These are phyloP conservation scores for Pythium aquatile DNA, from an alignment of 352 stramenopile species.

Conservation along the genomic window DNA sequence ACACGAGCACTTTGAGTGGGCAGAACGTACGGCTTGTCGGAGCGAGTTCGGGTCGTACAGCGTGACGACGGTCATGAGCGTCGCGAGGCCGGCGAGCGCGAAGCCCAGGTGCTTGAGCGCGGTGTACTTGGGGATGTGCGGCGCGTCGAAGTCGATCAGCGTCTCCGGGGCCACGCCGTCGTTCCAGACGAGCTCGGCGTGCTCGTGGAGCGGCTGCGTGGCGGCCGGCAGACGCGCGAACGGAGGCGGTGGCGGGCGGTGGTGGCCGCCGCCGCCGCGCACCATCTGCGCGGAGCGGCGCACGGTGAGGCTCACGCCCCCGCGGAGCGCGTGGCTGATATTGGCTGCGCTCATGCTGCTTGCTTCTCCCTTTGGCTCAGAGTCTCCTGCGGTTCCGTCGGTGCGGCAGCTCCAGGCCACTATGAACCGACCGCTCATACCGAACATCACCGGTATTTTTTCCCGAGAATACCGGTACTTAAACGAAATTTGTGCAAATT, in stretches of 20 bases:
- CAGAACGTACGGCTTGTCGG: conserved; percentile 63
- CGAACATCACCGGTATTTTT: conserved; percentile 10
- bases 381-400: conserved; percentile 25
- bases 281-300: conserved; percentile 53
- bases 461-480: conserved; percentile 7
- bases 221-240: conserved; percentile 73
- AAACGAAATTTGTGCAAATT: background rate
- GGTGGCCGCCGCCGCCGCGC: conserved; percentile 45
- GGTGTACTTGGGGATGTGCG: conserved; percentile 78
- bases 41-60: conserved; percentile 80
- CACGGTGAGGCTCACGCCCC: conserved; percentile 50
- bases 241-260: conserved; percentile 72
- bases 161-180: conserved; percentile 84
- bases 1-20: too few species aligned
- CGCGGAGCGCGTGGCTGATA: conserved; percentile 58
- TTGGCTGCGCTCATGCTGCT: conserved; percentile 58
- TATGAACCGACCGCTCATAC: conserved; percentile 22
- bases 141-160: conserved; percentile 87
- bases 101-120: conserved; percentile 65
- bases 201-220: conserved; percentile 66
- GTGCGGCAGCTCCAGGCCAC: conserved; percentile 7
- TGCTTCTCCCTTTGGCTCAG: conserved; percentile 10
- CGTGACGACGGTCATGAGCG: conserved; percentile 77
- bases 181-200: conserved; percentile 86
- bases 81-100: conserved; percentile 54